phyloP scores from a whole-genome alignment of 768 basidiomycete genomes.

The Lepiota venenata region DNA sequence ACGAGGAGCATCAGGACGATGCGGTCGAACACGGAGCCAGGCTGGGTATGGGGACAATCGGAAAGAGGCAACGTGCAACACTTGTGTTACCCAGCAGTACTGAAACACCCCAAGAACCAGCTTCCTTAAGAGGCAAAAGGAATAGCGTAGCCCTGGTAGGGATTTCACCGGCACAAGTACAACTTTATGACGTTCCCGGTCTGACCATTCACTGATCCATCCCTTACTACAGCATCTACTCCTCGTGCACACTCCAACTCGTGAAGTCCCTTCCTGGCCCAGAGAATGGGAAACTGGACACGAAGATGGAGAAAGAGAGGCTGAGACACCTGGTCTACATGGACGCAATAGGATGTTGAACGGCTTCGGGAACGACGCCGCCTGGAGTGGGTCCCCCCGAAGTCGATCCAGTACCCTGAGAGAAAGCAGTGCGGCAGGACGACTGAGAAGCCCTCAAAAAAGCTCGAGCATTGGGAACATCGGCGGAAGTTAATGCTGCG shows the following conservation, averaged over 20 bases:
- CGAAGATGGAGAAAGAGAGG: slow-evolving; percentile 31
- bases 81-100: slow-evolving; percentile 46
- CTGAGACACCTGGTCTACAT: slow-evolving; percentile 24
- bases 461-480: neutral
- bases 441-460: slow-evolving; percentile 16
- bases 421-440: slow-evolving; percentile 21
- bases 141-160: slow-evolving; percentile 63
- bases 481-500: neutral
- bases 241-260: slow-evolving; percentile 62
- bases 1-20: slow-evolving; percentile 22
- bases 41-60: slow-evolving; percentile 29
- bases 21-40: slow-evolving; percentile 20
- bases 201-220: neutral
- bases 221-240: slow-evolving; percentile 51
- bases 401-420: slow-evolving; percentile 18
- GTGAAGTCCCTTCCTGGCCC: slow-evolving; percentile 30
- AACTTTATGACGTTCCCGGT: slow-evolving; percentile 3
- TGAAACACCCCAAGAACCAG: slow-evolving; percentile 30
- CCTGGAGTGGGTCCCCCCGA: slow-evolving; percentile 16
- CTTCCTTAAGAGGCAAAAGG: slow-evolving; percentile 46
- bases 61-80: slow-evolving; percentile 39
- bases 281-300: slow-evolving; percentile 21
- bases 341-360: slow-evolving; percentile 37
- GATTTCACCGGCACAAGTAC: slow-evolving; percentile 72
- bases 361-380: slow-evolving; percentile 35